phyloP scores from a whole-genome alignment of 306 rosid genomes.

The Dalbergia cultrata region DNA sequence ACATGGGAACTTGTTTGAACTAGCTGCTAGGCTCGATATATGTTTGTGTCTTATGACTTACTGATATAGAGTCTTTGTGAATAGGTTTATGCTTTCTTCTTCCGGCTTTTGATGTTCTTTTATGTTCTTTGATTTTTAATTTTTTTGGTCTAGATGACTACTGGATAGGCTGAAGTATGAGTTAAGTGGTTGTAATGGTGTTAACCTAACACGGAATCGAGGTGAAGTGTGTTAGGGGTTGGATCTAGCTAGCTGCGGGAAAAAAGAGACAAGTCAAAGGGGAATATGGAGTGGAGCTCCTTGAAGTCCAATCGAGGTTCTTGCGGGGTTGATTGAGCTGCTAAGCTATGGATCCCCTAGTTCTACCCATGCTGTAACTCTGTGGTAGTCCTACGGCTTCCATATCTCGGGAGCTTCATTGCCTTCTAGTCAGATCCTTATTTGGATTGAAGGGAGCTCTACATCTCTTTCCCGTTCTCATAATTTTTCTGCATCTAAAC shows the following conservation, averaged over 20 bases:
- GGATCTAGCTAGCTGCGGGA: too few relatives aligned
- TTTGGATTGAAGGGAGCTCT: slow-evolving; percentile 96
- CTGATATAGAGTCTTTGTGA: too few relatives aligned
- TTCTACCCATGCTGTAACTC: slow-evolving; percentile 37
- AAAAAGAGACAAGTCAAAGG: background rate
- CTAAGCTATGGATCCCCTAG: slow-evolving; percentile 73
- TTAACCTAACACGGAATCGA: too few relatives aligned
- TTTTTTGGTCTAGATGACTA: background rate
- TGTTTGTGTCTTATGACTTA: too few relatives aligned
- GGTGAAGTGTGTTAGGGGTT: background rate
- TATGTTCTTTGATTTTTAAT: too few relatives aligned
- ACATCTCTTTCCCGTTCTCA: background rate
- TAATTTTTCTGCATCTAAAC: too few relatives aligned
- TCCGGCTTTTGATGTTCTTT: background rate
- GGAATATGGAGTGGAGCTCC: slow-evolving; percentile 65
- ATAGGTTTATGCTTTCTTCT: background rate
- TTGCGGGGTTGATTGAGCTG: slow-evolving; percentile 68
- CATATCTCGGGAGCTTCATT: slow-evolving; percentile 73
- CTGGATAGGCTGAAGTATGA: background rate
- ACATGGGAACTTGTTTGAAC: background rate
- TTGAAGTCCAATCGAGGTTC: slow-evolving; percentile 73
- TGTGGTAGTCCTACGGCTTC: slow-evolving; percentile 67
- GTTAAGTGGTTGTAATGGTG: too few relatives aligned
- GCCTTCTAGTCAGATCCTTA: slow-evolving; percentile 48
- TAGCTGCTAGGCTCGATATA: too few relatives aligned